Evolutionary conservation across 768 basidiomycete genomes (phyloP).

Genomic region (Polyporus arcularius): DNA sequence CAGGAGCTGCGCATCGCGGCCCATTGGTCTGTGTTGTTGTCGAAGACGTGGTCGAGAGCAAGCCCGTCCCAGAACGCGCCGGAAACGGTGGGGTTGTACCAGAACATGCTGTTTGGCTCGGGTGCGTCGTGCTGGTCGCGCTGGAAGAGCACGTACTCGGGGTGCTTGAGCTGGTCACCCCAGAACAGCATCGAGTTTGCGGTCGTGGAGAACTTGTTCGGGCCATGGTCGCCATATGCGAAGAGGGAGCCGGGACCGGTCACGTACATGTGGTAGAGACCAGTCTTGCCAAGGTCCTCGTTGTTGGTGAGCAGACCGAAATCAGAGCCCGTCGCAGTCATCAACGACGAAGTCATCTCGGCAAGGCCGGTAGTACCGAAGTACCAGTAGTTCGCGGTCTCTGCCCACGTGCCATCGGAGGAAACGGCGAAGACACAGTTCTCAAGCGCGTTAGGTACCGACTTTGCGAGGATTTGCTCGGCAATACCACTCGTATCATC

Average conservation of each 20-base stretch:
- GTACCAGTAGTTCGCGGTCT: slow-evolving; percentile 94
- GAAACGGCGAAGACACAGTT: slow-evolving; percentile 73
- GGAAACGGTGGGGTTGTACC: slow-evolving; percentile 81
- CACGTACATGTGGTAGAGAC: slow-evolving; percentile 87
- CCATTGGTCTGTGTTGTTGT: slow-evolving; percentile 77
- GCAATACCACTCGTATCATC: slow-evolving; percentile 80
- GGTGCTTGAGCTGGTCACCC: slow-evolving; percentile 62
- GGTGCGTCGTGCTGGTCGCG: slow-evolving; percentile 68
- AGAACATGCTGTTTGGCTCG: slow-evolving; percentile 68
- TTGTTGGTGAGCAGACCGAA: slow-evolving; percentile 73
- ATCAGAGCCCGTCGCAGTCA: slow-evolving; percentile 83
- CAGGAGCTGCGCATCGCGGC: slow-evolving; percentile 88
- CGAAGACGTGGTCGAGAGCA: slow-evolving; percentile 81
- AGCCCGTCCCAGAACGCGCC: slow-evolving; percentile 93
- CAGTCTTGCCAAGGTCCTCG: slow-evolving; percentile 66
- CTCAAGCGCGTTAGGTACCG: slow-evolving; percentile 73
- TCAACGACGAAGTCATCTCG: slow-evolving; percentile 81
- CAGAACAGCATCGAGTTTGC: slow-evolving; percentile 88
- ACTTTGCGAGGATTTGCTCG: slow-evolving; percentile 59
- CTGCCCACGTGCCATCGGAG: slow-evolving; percentile 89
- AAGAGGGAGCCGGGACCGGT: slow-evolving; percentile 81
- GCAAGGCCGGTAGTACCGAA: slow-evolving; percentile 91
- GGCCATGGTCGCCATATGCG: slow-evolving; percentile 81
- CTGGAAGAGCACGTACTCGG: slow-evolving; percentile 83
- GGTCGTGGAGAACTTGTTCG: slow-evolving; percentile 94